Conservation (phyloP, 306 rosid genomes). For the Ormosia emarginata region DNA sequence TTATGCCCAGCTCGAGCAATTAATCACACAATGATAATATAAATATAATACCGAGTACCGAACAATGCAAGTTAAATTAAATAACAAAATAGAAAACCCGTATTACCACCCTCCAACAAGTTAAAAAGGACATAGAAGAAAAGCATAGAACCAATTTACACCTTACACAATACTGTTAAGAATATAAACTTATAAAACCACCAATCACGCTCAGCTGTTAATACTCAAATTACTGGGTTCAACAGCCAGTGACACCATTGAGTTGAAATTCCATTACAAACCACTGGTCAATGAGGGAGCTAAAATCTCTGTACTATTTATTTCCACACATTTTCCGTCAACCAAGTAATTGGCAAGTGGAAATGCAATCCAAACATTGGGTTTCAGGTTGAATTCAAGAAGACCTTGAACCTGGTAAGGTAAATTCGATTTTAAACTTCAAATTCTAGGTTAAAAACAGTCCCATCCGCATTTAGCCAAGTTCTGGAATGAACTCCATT, state of each 20-base stretch:
- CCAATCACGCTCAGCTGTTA: conserved; percentile 12
- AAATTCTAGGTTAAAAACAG: conserved; percentile 13
- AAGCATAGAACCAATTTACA: not conserved
- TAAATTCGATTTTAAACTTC: conserved; percentile 26
- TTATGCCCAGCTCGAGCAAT: not conserved
- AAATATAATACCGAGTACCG: not conserved
- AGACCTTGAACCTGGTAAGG: not conserved
- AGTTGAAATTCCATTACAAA: conserved; percentile 14
- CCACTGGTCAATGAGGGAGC: not conserved
- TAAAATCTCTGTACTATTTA: not conserved
- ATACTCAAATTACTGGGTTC: not conserved
- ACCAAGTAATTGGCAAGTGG: conserved; percentile 17
- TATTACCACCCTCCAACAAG: not conserved
- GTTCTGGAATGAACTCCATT: conserved; percentile 3
- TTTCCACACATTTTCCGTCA: conserved; percentile 3
- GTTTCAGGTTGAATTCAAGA: conserved; percentile 14
- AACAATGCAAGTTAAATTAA: not conserved
- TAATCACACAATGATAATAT: not conserved
- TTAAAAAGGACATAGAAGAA: not conserved
- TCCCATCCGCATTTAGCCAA: not conserved
- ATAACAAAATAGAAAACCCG: conserved; percentile 7
- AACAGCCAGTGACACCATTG: not conserved
- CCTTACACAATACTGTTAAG: not conserved
- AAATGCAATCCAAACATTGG: not conserved
- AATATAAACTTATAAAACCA: not conserved